These are phyloP conservation scores for Ustilago curta DNA, from an alignment of 1,284 basidiomycete species.

Conservation along the genomic window DNA sequence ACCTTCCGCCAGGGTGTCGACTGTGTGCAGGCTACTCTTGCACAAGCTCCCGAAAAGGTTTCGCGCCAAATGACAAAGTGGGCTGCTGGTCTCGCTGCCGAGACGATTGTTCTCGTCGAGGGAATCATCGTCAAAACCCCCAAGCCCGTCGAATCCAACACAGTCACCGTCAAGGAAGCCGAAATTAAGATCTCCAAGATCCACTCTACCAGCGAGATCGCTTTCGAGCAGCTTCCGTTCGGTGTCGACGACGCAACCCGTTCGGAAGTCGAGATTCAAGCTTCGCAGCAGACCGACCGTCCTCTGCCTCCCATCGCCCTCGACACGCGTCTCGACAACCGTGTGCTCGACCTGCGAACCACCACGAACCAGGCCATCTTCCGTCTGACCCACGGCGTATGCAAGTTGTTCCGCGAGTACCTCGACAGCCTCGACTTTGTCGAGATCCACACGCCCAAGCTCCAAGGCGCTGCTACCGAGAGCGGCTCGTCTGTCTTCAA, in stretches of 20 bases:
- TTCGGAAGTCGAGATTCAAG: slow-evolving; percentile 80
- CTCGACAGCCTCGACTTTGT: slow-evolving; percentile 82
- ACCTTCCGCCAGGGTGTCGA: slow-evolving; percentile 88
- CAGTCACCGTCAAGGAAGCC: slow-evolving; percentile 87
- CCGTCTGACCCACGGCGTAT: slow-evolving; percentile 87
- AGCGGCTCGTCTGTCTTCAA: slow-evolving; percentile 97
- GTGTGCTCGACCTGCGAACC: slow-evolving; percentile 92
- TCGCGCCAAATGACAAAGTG: slow-evolving; percentile 99
- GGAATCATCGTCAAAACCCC: slow-evolving; percentile 75
- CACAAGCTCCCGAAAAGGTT: slow-evolving; percentile 81
- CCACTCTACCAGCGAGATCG: slow-evolving; percentile 82
- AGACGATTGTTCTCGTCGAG: slow-evolving; percentile 93
- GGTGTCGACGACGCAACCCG: slow-evolving; percentile 91
- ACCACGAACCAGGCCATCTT: slow-evolving; percentile 97
- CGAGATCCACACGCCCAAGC: slow-evolving; percentile 97
- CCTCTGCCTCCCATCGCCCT: slow-evolving; percentile 65
- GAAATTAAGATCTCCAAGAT: slow-evolving; percentile 90
- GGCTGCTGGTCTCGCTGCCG: slow-evolving; percentile 81
- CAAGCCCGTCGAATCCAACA: slow-evolving; percentile 86
- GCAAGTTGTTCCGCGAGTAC: slow-evolving; percentile 88
- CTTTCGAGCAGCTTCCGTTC: slow-evolving; percentile 80
- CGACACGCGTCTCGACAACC: slow-evolving; percentile 94
- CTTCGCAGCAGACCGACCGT: slow-evolving; percentile 66
- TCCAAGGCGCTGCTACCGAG: slow-evolving; percentile 97
- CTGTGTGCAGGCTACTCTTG: slow-evolving; percentile 88